Base-by-base conservation (phyloP, 768 basidiomycete species). In the Macrolepiota albuminosa region DNA sequence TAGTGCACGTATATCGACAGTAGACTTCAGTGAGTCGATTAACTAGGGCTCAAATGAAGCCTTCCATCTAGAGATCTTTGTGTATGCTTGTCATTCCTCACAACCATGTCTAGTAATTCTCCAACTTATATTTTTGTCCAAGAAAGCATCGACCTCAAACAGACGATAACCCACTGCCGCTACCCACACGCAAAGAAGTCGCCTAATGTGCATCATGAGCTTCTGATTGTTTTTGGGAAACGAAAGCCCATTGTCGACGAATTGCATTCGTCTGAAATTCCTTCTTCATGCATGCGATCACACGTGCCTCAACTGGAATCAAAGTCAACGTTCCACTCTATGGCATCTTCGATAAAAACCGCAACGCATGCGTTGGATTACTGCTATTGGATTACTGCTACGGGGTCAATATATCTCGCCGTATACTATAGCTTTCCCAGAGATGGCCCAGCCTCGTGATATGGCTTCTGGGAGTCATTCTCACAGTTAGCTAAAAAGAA, bases 341-440 rank as follows among this genome's bases (percentile, higher is more conserved):
- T 6, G 26, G 4, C 24, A 24, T 43, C 49, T 21, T 46, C 29
- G 52, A 8, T 21, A 10, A 18, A 33, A 50, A 4, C 42, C 9
- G 31, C 34, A 51, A 48, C 59, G 14, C 56, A 48, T 56, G 39
- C 54, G 24, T 37, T 14, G 42, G 43, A 47, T 18, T 47, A 36
- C 39, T 40, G 21, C 21, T 21, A 21, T 37, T 14, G 42, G 43
- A 47, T 18, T 47, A 31, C 46, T 42, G 37, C 50, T 55, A 26
- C 36, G 42, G 54, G 49, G 54, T 54, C 43, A 11, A 52, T 24
- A 40, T 13, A 43, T 18, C 36, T 26, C 39, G 13, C 54, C 59
- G 58, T 52, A 64, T 64, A 60, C 60, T 36, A 24, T 18, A 51
- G 3, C 29, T 40, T 36, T 42, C 47, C 33, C 36, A 26, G 45